phyloP scores from a whole-genome alignment of 2,329 filamentous ascomycete genomes.

The Ceratocystis destructans region DNA sequence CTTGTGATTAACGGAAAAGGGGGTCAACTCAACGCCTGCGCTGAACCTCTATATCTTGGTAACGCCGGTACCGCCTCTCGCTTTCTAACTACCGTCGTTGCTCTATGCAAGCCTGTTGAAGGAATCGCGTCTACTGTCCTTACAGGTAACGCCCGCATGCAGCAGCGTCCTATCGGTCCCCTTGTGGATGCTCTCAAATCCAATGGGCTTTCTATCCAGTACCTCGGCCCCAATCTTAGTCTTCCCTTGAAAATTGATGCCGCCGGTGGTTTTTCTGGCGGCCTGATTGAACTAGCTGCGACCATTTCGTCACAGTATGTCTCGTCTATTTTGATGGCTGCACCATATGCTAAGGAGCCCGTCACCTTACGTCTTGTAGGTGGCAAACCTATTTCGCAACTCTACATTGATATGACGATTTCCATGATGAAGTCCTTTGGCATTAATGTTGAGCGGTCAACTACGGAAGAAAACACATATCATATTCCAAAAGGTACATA shows the following conservation, averaged over 20 bases:
- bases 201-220: constrained; percentile 80
- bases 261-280: constrained; percentile 69
- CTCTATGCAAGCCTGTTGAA: constrained; percentile 57
- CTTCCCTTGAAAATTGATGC: constrained; percentile 73
- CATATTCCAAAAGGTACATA: constrained; percentile 80
- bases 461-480: constrained; percentile 76
- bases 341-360: constrained; percentile 87
- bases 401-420: constrained; percentile 97
- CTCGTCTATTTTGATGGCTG: constrained; percentile 90
- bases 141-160: constrained; percentile 93
- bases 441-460: constrained; percentile 61
- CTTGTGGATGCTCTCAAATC: constrained; percentile 77
- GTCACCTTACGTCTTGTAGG: constrained; percentile 83
- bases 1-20: constrained; percentile 82
- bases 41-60: constrained; percentile 73
- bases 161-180: constrained; percentile 82
- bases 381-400: constrained; percentile 93
- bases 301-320: constrained; percentile 99
- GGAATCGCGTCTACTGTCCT: constrained; percentile 55
- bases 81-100: constrained; percentile 83
- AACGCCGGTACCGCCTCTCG: constrained; percentile 94
- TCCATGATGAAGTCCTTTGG: constrained; percentile 95
- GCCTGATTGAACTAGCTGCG: constrained; percentile 79
- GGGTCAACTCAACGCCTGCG: constrained; percentile 65
- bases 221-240: constrained; percentile 69